Conservation (phyloP, 352 stramenopile genomes). For the Pythium scleroteichum region DNA sequence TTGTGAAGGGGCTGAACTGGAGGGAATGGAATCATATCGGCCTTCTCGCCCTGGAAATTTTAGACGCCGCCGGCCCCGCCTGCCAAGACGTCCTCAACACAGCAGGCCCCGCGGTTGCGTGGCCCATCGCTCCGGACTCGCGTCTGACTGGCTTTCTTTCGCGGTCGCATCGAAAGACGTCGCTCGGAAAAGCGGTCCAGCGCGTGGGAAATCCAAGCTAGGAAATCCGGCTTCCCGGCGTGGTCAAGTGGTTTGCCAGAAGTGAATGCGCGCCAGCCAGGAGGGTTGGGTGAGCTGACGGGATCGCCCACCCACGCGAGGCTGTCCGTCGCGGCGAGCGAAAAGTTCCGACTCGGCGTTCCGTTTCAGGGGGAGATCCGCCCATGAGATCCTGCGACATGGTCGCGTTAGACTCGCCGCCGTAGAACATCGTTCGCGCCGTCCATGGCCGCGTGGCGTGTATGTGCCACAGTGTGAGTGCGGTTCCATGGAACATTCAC, state of each 20-base stretch:
- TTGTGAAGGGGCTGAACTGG: neutral
- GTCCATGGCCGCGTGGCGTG: too few relatives aligned
- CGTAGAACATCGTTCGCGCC: conserved; percentile 10
- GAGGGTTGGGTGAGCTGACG: neutral
- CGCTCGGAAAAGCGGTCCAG: neutral
- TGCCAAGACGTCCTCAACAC: neutral
- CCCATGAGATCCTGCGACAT: neutral
- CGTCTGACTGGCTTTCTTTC: conserved; percentile 5
- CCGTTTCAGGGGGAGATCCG: neutral
- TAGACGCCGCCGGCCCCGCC: neutral
- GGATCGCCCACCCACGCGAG: neutral
- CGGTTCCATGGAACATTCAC: conserved; percentile 1
- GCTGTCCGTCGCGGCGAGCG: too few relatives aligned
- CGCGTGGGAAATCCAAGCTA: too few relatives aligned
- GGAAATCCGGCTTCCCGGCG: too few relatives aligned
- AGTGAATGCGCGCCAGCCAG: too few relatives aligned
- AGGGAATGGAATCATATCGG: too few relatives aligned
- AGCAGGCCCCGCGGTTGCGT: too few relatives aligned
- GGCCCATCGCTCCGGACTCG: too few relatives aligned
- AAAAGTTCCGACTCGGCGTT: neutral
- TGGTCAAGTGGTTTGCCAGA: too few relatives aligned
- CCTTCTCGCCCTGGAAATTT: neutral
- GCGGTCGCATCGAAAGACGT: conserved; percentile 1
- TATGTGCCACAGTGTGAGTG: too few relatives aligned
- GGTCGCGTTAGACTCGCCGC: too few relatives aligned